Evolutionary conservation across 768 basidiomycete species (phyloP), one percentile per base, ranked within the genome.

Genomic region (Pleurotus sapidus): DNA sequence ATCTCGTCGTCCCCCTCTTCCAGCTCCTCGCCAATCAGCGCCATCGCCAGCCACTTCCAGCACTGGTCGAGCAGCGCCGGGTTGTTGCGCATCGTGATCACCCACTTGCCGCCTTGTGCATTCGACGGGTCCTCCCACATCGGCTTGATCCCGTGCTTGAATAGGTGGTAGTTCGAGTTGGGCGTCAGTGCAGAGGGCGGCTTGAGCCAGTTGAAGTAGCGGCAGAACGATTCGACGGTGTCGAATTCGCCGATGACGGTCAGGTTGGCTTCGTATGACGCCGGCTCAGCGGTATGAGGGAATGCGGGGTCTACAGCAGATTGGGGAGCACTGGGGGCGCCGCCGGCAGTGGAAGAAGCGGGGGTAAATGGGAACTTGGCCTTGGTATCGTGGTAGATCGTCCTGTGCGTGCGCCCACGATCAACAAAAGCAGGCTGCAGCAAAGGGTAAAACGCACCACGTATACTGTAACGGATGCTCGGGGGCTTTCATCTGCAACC

Each of bases 111-210:
- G 17, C 95, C 95, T 54, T 88, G 82, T 23, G 91, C 89, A 66
- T 97, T 97, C 55, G 93, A 91, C 27, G 84, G 83, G 69, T 96
- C 95, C 74, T 96, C 95, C 94, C 94, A 97, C 95, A 97, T 96
- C 12, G 93, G 93, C 67, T 93, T 93, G 77, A 95, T 95, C 15
- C 91, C 91, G 18, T 84, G 80, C 74, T 96, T 96, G 84, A 98
- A 97, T 56, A 98, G 80, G 68, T 98, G 95, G 65, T 96, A 95
- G 73, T 97, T 98, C 46, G 89, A 89, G 73, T 93, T 93, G 65
- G 86, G 86, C 64, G 94, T 91, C 34, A 96, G 83, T 65, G 86
- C 84, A 34, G 91, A 93, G 9, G 95, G 95, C 0, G 90, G 89
- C 71, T 94, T 94, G 60, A 93, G 86, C 92, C 92, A 94, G 73